Conservation (phyloP, 106 monocot genomes). For the Apostasia ramifera region DNA sequence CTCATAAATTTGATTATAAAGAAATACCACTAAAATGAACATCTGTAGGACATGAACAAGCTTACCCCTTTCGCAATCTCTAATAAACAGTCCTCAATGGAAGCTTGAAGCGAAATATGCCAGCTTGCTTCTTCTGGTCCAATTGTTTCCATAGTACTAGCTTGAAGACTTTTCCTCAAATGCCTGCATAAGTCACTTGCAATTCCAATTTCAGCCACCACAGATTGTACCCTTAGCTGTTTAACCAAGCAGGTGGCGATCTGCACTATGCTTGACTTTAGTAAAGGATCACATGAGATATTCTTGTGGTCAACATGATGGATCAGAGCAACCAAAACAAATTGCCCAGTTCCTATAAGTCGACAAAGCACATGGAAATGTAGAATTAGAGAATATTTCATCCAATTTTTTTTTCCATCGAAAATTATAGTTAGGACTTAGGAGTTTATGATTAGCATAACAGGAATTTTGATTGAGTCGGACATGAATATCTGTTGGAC, state of each 20-base stretch:
- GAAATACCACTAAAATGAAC: no score
- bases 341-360: constrained; percentile 63
- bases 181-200: constrained; percentile 76
- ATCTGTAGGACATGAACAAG: neutral
- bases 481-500: no score
- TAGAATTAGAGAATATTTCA: neutral
- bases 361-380: neutral
- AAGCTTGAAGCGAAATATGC: constrained; percentile 71
- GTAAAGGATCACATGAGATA: constrained; percentile 54
- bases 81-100: constrained; percentile 80
- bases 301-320: constrained; percentile 95
- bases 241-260: constrained; percentile 54
- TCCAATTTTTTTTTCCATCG: no score
- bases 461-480: no score
- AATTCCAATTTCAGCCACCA: constrained; percentile 65
- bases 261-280: constrained; percentile 75
- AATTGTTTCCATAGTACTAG: constrained; percentile 37
- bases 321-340: constrained; percentile 57
- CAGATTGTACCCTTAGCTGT: constrained; percentile 40
- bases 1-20: neutral
- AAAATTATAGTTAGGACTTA: no score
- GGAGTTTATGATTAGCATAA: no score
- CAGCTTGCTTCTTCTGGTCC: constrained; percentile 47
- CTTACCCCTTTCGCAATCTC: constrained; percentile 84
- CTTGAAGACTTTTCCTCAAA: constrained; percentile 88